Conservation (phyloP, 1,284 basidiomycete species). For the Veloboletus limbatus region DNA sequence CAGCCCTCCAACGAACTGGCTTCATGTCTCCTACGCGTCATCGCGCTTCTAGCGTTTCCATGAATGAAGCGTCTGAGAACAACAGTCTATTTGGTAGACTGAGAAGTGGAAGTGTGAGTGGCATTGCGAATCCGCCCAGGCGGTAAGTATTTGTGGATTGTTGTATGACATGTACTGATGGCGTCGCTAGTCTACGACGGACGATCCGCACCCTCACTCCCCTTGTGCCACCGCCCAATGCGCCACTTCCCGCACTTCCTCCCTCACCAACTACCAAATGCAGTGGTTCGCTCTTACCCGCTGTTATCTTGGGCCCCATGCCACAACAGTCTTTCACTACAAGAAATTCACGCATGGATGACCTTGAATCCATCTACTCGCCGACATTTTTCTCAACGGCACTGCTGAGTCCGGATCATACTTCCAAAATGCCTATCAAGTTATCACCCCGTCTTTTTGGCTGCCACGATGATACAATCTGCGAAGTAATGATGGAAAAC, state of each 20-base stretch:
- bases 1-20: constrained; percentile 45
- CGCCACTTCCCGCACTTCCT: constrained; percentile 35
- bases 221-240: constrained; percentile 33
- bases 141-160: constrained; percentile 32
- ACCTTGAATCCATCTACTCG: constrained; percentile 7
- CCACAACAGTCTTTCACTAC: constrained; percentile 26
- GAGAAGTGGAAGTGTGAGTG: constrained; percentile 46
- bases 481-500: constrained; percentile 27
- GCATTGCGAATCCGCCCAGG: constrained; percentile 28
- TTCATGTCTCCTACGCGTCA: constrained; percentile 36
- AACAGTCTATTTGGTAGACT: constrained; percentile 44
- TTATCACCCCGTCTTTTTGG: constrained; percentile 8
- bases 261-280: constrained; percentile 20
- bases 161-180: constrained; percentile 7
- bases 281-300: constrained; percentile 16
- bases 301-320: constrained; percentile 14
- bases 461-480: constrained; percentile 7
- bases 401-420: constrained; percentile 10
- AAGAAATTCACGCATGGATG: constrained; percentile 17
- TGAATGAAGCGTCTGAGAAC: constrained; percentile 26
- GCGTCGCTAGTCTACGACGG: constrained; percentile 30
- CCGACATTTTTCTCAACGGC: constrained; percentile 6
- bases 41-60: constrained; percentile 42
- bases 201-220: constrained; percentile 29
- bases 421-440: constrained; percentile 12